Evolutionary conservation across 192 early-diverging fungal genomes (phyloP).

Genomic region (Neocallimastix lanati): DNA sequence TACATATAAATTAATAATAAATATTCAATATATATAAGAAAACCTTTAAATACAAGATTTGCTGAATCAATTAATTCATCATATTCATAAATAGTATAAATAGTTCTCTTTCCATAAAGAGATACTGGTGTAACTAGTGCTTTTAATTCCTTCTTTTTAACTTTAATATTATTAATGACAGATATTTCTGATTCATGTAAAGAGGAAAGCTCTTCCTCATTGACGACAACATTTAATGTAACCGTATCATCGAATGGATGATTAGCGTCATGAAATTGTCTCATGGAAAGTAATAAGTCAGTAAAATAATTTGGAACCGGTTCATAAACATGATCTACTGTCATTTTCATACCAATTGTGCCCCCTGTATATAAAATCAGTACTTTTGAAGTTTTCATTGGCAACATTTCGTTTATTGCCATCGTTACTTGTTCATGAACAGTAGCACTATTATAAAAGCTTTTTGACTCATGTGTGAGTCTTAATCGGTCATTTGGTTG

Average conservation of each 20-base stretch:
- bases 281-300: neutral
- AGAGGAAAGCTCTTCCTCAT: neutral
- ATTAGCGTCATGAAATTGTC: neutral
- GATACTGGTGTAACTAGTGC: neutral
- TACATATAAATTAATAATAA: no score
- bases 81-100: constrained; percentile 88
- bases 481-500: neutral
- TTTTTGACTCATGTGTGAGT: neutral
- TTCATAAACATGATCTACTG: constrained; percentile 44
- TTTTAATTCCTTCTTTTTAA: neutral
- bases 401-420: neutral
- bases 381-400: constrained; percentile 18
- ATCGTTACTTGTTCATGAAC: neutral
- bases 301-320: constrained; percentile 18
- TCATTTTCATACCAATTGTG: constrained; percentile 77
- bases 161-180: neutral
- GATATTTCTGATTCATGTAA: neutral
- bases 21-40: no score
- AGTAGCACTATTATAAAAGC: neutral
- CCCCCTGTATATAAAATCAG: constrained; percentile 91
- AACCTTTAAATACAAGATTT: constrained; percentile 66
- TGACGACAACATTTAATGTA: neutral
- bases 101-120: neutral
- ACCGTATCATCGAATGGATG: neutral
- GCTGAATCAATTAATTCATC: constrained; percentile 85